Evolutionary conservation across 768 basidiomycete genomes (phyloP), one percentile per base, ranked within the genome.

Genomic region (Strobilomyces dryophilus): DNA sequence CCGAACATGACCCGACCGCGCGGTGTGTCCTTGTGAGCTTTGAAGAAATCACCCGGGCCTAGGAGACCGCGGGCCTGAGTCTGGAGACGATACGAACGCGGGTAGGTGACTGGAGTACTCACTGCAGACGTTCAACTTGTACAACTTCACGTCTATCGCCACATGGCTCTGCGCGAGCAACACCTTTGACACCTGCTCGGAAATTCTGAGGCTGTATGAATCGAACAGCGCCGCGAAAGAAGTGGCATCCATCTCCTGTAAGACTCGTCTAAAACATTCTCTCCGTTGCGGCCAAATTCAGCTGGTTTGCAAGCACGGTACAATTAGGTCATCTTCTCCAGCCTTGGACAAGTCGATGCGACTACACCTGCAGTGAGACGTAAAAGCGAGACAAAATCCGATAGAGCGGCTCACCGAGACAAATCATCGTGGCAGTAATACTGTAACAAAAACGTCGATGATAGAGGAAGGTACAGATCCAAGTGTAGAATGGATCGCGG

Each of bases 171-270:
- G 4, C 1, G 58, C 53, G 17, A 57, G 49, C 35, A 57, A 44
- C 5, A 14, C 41, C n/a, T 35, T 41, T 8, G 45, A 45, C 1
- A 47, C 24, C 10, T 31, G 42, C 14, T 53, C 26, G 21, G 46
- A 39, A 27, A 54, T 43, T 5, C 56, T 27, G 24, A 54, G 43
- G 12, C 18, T 26, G 21, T n/a, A 32, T 0, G 51, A 41, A 20
- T 55, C 46, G 14, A 53, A 45, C 14, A 29, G 36, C 0, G 48
- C 63, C 0, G 72, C 42, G 53, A 81, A 80, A 8, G 66, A 48
- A 1, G 49, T 40, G 0, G 52, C 31, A 39, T 78, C 75, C 60
- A 81, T 58, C 65, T 78, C 31, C 77, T 67, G 77, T 4, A 47
- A 1, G 45, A 32, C 7, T 55, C 53, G 26, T 55, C 56, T 0